A percentile compares a stretch with the other conserved stretches of the same genome.
These are phyloP conservation scores for Cladosporium oxysporum DNA, from an alignment of 2,329 filamentous ascomycete species.

Conservation along the genomic window DNA sequence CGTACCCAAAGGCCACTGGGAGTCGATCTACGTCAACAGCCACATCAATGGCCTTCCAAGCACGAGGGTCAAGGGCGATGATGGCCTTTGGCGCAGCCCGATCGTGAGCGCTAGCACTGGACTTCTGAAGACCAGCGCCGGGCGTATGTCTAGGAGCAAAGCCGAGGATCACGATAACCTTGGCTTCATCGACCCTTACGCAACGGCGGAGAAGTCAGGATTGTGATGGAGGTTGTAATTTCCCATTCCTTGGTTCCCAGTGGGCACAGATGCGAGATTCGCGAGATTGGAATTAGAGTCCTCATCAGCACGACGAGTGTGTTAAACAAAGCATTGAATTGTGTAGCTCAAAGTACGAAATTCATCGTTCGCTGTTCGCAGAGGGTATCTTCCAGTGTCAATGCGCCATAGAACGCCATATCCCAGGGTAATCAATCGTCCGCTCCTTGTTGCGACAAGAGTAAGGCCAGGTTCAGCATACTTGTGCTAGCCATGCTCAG, in stretches of 20 bases:
- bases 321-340: not conserved
- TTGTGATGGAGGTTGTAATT: not conserved
- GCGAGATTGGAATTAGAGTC: not conserved
- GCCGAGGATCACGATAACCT: constrained; percentile 32
- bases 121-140: constrained; percentile 37
- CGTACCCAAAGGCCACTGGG: constrained; percentile 48
- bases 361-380: not conserved
- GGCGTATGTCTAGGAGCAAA: constrained; percentile 35
- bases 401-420: not conserved
- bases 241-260: not conserved
- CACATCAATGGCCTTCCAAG: constrained; percentile 39
- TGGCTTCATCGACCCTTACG: not conserved
- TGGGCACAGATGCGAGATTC: not conserved
- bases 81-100: constrained; percentile 34
- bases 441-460: not conserved
- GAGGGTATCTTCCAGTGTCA: not conserved
- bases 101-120: constrained; percentile 40
- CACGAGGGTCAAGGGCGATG: constrained; percentile 28
- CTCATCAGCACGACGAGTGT: not conserved
- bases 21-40: constrained; percentile 53
- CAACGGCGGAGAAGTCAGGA: not conserved
- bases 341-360: not conserved
- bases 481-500: not conserved
- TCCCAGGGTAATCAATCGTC: not conserved
- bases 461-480: not conserved